Evolutionary conservation across 371 early-diverging fungal species (phyloP), one percentile per base, ranked within the genome.

Genomic region (Polyrhizophydium stewartii): DNA sequence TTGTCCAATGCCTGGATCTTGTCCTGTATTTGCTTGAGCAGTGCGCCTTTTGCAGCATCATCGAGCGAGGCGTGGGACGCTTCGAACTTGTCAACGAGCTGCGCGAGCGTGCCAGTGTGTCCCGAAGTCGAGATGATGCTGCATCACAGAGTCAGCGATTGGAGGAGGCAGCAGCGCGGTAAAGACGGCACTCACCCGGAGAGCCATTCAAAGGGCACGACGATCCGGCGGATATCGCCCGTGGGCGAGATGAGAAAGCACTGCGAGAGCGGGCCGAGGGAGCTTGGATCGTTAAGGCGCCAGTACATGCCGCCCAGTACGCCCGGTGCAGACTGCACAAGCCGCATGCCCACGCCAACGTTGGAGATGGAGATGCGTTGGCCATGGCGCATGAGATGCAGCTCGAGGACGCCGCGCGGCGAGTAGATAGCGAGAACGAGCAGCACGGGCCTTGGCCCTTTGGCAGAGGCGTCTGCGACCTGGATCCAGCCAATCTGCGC

Each of bases 301-400:
- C 49, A 47, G 28, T 61, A 61, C 28, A 53, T 53, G 9, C 55
- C 61, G 27, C 61, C 61, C 27, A 61, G 30, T 7, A 61, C 56
- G 30, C 61, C 56, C 10, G n/a, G 19, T 2, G 49, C 45, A 12
- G 55, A 89, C 91, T 67, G 67, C 45, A 67, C 31, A 55, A 67
- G 50, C 24, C 55, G 31, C 38, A 49, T 35, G 21, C 58, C 63
- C 6, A 2, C 25, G 1, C 63, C 67, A 24, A 63, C 60, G 12
- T 52, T 13, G 31, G 41, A 27, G 21, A 59, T 63, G 28, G 59
- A 55, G 17, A 62, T n/a, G 12, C 67, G 53, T 35, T 33, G 25
- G 19, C 59, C 56, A 22, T 52, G 41, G 17, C 55, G 55, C 24
- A 60, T 28, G 37, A 7, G 41, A 40, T 60, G 58, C 10, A 68